Percentiles rank a stretch among this genome's conserved stretches.
Conservation (phyloP, 495 filamentous ascomycete genomes). For the Aspergillus nidulans region DNA sequence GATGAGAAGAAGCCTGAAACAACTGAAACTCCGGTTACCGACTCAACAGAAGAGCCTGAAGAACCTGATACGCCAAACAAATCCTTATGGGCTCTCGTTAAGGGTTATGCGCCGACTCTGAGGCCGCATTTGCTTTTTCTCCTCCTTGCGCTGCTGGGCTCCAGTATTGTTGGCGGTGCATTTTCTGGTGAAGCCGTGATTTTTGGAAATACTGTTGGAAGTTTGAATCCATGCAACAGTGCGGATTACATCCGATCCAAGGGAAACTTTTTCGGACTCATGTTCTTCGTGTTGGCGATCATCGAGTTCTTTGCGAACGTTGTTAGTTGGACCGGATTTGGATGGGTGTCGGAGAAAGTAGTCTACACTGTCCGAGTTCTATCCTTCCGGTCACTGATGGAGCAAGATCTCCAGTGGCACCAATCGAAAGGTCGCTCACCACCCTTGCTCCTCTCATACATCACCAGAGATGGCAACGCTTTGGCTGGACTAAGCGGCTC, state of each 20-base stretch:
- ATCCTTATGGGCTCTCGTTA: constrained; percentile 15
- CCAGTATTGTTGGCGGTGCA: constrained; percentile 41
- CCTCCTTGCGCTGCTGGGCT: constrained; percentile 32
- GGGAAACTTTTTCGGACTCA: constrained; percentile 47
- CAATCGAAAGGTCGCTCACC: constrained; percentile 45
- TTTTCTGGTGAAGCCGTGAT: constrained; percentile 51
- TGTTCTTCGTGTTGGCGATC: constrained; percentile 54
- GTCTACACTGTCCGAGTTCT: constrained; percentile 46
- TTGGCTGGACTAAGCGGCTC: constrained; percentile 46
- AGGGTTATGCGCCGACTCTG: constrained; percentile 28
- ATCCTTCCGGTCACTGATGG: constrained; percentile 47
- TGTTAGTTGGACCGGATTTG: constrained; percentile 45
- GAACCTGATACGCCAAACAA: constrained; percentile 29
- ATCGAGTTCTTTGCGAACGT: constrained; percentile 52
- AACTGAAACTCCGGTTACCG: constrained; percentile 13
- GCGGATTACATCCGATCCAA: constrained; percentile 30
- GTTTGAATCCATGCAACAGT: constrained; percentile 39
- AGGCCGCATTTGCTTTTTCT: constrained; percentile 38
- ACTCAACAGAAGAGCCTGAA: constrained; percentile 20
- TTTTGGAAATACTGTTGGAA: constrained; percentile 48
- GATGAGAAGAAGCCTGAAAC: constrained; percentile 19
- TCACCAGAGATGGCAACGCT: constrained; percentile 47
- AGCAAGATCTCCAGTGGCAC: constrained; percentile 54
- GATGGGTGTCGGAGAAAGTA: constrained; percentile 50
- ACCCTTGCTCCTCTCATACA: constrained; percentile 42